Base-by-base conservation (phyloP, 2,329 filamentous ascomycete genomes). In the Coniochaeta sp. region DNA sequence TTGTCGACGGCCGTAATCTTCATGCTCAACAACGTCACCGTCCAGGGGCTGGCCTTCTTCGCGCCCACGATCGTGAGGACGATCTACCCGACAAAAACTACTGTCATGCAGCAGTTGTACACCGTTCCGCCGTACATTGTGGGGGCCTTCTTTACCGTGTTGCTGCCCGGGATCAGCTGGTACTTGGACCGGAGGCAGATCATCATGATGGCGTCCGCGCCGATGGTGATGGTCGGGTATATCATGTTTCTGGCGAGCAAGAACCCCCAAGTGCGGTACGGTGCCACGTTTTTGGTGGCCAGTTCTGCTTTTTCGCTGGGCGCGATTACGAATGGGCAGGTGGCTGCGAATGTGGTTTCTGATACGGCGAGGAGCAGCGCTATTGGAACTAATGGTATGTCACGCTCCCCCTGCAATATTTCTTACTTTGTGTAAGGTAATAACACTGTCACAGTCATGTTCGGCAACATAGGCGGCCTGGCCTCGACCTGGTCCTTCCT, bases 41-140 rank as follows among this genome's bases (percentile, higher is more conserved):
- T 89, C 1, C 83, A 88, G 61, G 85, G 85, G 4, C 72, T 89
- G 2, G 81, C 81, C 2, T 87, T 88, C 73, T 90, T 89, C 67
- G 69, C 79, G 0, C 86, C 86, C 0, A 89, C 85, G 0, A 88
- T 90, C 55, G 82, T 89, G 38, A 67, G 69, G 40, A 86, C 79
- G 6, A 88, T 89, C 63, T 88, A 87, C 61, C 84, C 83, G 0
- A 58, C 73, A 3, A 67, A 71, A 51, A 72, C 70, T 13, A 76
- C 82, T 8, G 69, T 86, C 24, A 74, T 70, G 10, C 82, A 87
- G 63, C 86, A 89, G 67, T 77, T 89, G 0, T 78, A 78, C 57
- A 88, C 85, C 0, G 85, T 88, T 0, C 85, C 85, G 0, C 85
- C 85, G 0, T 89, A 88, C 61, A 65, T 83, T 1, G 78, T 87